Conservation (phyloP, 805 yeast genomes). For the Osmozyma mogii region DNA sequence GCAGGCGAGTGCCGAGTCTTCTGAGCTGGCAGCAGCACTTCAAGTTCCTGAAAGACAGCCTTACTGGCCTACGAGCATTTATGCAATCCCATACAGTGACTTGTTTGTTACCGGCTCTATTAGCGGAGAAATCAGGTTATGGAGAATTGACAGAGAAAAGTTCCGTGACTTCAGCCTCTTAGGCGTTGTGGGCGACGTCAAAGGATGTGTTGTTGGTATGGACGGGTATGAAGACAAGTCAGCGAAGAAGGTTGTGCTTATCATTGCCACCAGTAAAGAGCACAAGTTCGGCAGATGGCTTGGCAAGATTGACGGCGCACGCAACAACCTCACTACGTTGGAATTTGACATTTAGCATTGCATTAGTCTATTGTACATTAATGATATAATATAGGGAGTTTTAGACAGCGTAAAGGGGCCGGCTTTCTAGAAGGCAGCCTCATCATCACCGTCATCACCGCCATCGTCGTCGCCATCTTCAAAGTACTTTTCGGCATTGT, state of each 20-base stretch:
- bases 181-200: slow-evolving; percentile 50
- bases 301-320: slow-evolving; percentile 50
- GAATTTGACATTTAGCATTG: slow-evolving; percentile 21
- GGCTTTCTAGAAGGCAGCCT: slow-evolving; percentile 60
- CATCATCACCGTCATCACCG: slow-evolving; percentile 57
- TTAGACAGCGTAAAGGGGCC: too few relatives aligned
- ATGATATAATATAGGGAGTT: too few relatives aligned
- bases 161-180: slow-evolving; percentile 52
- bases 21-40: slow-evolving; percentile 38
- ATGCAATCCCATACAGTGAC: slow-evolving; percentile 80
- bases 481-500: slow-evolving; percentile 72
- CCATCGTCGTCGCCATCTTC: slow-evolving; percentile 65
- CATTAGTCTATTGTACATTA: too few relatives aligned
- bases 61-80: slow-evolving; percentile 74
- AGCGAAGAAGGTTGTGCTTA: slow-evolving; percentile 41
- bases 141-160: slow-evolving; percentile 61
- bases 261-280: slow-evolving; percentile 73
- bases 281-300: slow-evolving; percentile 88
- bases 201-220: slow-evolving; percentile 64
- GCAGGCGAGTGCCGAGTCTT: slow-evolving; percentile 40
- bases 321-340: slow-evolving; percentile 55
- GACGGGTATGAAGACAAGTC: slow-evolving; percentile 48
- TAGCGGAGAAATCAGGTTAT: slow-evolving; percentile 68
- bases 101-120: slow-evolving; percentile 84
- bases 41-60: slow-evolving; percentile 74